Conservation (phyloP, 352 stramenopile genomes). For the Thraustotheca clavata region DNA sequence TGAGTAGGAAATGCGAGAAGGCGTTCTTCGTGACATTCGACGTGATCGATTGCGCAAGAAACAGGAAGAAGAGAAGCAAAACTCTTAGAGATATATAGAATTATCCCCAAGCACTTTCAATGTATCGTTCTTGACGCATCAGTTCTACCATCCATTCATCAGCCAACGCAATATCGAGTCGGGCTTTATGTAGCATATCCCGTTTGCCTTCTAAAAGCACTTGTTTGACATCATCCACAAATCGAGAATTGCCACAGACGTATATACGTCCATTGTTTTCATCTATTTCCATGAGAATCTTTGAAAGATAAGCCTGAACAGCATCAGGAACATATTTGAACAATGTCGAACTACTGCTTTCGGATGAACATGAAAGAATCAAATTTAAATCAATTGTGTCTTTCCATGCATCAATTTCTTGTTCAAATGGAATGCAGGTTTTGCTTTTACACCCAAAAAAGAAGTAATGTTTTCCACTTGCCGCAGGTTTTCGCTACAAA, state of each 20-base stretch:
- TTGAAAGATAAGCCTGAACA: not conserved
- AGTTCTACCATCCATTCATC: conserved; percentile 3
- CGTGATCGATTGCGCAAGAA: conserved; percentile 15
- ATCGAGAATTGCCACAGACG: not conserved
- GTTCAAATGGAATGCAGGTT: not conserved
- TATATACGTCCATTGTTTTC: not conserved
- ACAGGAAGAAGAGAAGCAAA: not conserved
- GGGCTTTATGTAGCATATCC: too few relatives aligned
- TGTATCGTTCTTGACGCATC: not conserved
- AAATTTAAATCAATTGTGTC: not conserved
- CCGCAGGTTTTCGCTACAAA: not conserved
- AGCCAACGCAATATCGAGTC: not conserved
- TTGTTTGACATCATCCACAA: conserved; percentile 1
- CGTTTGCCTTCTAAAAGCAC: not conserved
- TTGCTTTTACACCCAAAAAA: conserved; percentile 7
- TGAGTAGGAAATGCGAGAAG: conserved; percentile 10
- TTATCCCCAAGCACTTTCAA: conserved; percentile 6
- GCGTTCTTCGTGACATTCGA: conserved; percentile 18
- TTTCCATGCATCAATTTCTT: not conserved
- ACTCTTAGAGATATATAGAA: not conserved
- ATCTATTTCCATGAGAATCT: not conserved
- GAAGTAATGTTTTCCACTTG: not conserved
- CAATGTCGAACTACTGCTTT: not conserved
- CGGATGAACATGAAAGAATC: conserved; percentile 5
- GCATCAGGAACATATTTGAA: not conserved